phyloP scores from a whole-genome alignment of 305 asterid species.

The Solanum hybrid region DNA sequence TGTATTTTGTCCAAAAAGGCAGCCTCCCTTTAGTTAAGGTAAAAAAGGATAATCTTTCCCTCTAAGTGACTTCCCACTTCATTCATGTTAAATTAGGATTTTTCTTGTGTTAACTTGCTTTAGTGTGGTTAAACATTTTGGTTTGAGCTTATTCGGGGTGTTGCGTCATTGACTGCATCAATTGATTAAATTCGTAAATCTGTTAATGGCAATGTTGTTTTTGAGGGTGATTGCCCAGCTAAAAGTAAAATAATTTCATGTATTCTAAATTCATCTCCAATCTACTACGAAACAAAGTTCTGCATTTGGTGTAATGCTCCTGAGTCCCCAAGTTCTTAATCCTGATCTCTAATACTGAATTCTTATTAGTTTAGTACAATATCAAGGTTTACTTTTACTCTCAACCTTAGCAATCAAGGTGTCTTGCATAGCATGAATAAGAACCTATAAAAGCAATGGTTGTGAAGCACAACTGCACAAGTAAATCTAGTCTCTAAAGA shows the following conservation, averaged over 20 bases:
- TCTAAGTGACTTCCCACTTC: neutral
- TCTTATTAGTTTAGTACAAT: neutral
- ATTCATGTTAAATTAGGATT: neutral
- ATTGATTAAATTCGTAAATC: neutral
- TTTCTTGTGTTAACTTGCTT: neutral
- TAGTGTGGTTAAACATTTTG: neutral
- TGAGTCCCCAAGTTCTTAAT: neutral
- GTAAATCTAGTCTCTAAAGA: neutral
- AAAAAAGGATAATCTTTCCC: neutral
- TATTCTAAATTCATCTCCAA: neutral
- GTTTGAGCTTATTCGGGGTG: neutral
- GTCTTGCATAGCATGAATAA: neutral
- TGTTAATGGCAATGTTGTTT: neutral
- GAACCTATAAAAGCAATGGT: neutral
- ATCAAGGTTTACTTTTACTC: neutral
- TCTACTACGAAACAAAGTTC: neutral
- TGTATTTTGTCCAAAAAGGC: conserved; percentile 23
- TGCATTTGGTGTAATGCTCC: neutral
- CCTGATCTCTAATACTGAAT: neutral
- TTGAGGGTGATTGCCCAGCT: neutral
- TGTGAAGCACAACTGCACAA: neutral
- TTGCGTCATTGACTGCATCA: neutral
- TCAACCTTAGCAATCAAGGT: neutral
- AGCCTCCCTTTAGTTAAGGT: conserved; percentile 59
- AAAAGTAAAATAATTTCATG: neutral